phyloP scores from a whole-genome alignment of 306 rosid genomes.

The Hippophae gyantsensis region DNA sequence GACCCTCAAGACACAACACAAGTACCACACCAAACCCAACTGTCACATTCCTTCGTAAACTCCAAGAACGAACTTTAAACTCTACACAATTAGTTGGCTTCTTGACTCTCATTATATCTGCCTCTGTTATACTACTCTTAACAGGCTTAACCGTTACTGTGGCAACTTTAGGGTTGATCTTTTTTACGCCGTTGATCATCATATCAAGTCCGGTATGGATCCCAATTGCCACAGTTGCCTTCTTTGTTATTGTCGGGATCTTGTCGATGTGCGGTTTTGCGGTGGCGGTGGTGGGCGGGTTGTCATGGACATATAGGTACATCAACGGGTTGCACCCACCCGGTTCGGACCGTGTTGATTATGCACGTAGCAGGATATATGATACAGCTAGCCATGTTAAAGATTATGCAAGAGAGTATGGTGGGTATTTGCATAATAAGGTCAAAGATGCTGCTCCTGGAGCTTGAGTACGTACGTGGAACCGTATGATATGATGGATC shows the following conservation, averaged over 20 bases:
- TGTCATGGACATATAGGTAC: conserved; percentile 66
- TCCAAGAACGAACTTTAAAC: conserved; percentile 40
- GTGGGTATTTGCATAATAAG: conserved; percentile 67
- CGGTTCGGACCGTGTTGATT: conserved; percentile 65
- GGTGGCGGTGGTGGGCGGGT: conserved; percentile 18
- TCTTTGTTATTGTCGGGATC: conserved; percentile 29
- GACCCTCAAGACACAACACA: conserved; percentile 6
- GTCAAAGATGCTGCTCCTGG: conserved; percentile 87
- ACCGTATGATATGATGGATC: neutral
- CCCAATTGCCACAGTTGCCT: conserved; percentile 30
- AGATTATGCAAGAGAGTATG: conserved; percentile 79
- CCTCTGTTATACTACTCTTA: conserved; percentile 46
- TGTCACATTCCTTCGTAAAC: conserved; percentile 22
- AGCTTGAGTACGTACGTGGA: conserved; percentile 28
- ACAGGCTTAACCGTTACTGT: conserved; percentile 41
- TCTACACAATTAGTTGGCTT: conserved; percentile 47
- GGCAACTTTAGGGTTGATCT: conserved; percentile 25
- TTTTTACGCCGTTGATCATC: conserved; percentile 47
- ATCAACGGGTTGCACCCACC: conserved; percentile 64
- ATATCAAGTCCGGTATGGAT: conserved; percentile 68
- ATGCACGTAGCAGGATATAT: conserved; percentile 59
- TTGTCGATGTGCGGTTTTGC: conserved; percentile 39
- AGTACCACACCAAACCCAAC: conserved; percentile 2
- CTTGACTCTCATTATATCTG: conserved; percentile 43
- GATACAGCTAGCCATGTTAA: conserved; percentile 77